These are phyloP conservation scores for Aspergillus pseudotamarii DNA, from an alignment of 2,329 filamentous ascomycete species.

Conservation along the genomic window DNA sequence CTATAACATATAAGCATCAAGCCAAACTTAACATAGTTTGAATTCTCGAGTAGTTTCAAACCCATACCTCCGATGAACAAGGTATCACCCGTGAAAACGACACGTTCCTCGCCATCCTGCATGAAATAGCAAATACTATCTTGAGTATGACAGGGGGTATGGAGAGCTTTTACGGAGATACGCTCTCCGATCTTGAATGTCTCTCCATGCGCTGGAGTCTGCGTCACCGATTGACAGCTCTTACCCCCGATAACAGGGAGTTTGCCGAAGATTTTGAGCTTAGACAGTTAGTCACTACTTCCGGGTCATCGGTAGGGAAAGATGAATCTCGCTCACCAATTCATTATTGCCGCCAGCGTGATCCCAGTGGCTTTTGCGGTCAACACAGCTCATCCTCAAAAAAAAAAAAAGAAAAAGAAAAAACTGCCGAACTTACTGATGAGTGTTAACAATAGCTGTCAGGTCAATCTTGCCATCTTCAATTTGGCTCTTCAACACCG, in stretches of 20 bases:
- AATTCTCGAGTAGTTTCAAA: constrained; percentile 8
- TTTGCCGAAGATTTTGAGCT: constrained; percentile 62
- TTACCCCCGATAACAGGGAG: constrained; percentile 84
- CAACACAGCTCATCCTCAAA: constrained; percentile 8
- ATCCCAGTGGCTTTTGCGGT: constrained; percentile 74
- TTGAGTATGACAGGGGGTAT: constrained; percentile 97
- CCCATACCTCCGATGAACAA: constrained; percentile 82
- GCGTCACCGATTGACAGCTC: constrained; percentile 78
- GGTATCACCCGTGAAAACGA: constrained; percentile 94
- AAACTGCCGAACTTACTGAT: constrained; percentile 69
- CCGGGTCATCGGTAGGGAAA: background rate
- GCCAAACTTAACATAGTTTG: background rate
- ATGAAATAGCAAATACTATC: constrained; percentile 96
- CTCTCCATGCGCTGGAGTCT: constrained; percentile 73
- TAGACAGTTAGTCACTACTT: background rate
- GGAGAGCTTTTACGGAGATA: constrained; percentile 82
- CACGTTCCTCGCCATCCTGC: constrained; percentile 73
- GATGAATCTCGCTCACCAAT: constrained; percentile 59
- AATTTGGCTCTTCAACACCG: constrained; percentile 72
- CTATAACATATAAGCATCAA: constrained; percentile 46
- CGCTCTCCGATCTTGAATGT: constrained; percentile 78
- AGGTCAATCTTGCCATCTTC: constrained; percentile 75
- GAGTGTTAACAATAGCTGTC: constrained; percentile 90
- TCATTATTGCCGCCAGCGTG: constrained; percentile 90
- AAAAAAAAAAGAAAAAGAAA: too few relatives aligned